Evolutionary conservation across 1,139 yeast genomes (phyloP), one percentile per base, ranked within the genome.

Genomic region (Zhuliangozyma blackwelliae): DNA sequence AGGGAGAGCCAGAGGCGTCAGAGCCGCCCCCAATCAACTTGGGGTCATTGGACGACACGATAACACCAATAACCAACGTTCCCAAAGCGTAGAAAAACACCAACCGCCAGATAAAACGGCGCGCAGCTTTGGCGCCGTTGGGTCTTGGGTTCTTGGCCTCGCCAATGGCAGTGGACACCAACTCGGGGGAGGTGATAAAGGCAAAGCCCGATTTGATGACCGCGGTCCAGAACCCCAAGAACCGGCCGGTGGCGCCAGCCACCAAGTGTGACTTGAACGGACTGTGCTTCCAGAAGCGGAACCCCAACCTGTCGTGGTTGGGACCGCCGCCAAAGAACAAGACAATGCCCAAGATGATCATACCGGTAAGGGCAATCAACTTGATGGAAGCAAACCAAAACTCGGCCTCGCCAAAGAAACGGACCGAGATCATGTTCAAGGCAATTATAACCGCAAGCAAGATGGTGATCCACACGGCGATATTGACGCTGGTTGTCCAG

Each of bases 381-480:
- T 68, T 82, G 40, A 82, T 61, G 25, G 79, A 59, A 0, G 89
- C 86, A 44, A 82, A 66, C 75, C 79, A 77, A 51, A 77, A 81
- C 52, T 81, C 87, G 7, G 80, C 63, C 50, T 81, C 87, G 27
- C 87, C 87, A 49, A 76, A 80, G 33, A 65, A 68, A 40, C 60
- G 63, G 22, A 80, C 79, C 7, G 75, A 64, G 33, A 59, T 52
- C 51, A 70, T 53, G 45, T 75, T 74, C 20, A 73, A 50, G 3
- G 47, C 44, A n/a, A 71, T 59, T 36, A 65, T 54, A 4, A 64
- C 32, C 11, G 52, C 69, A 40, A 72, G 57, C 39, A 75, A 61
- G n/a, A 75, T 72, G 55, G 77, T 59, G 37, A 75, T 72, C 79
- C 79, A 75, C 19, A 71, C 77, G 25, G 77, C 80, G 5, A 73